Percentiles rank a stretch among this genome's conserved stretches.
phyloP scores from a whole-genome alignment of 2,329 filamentous ascomycete species.

The Juglanconis juglandina region DNA sequence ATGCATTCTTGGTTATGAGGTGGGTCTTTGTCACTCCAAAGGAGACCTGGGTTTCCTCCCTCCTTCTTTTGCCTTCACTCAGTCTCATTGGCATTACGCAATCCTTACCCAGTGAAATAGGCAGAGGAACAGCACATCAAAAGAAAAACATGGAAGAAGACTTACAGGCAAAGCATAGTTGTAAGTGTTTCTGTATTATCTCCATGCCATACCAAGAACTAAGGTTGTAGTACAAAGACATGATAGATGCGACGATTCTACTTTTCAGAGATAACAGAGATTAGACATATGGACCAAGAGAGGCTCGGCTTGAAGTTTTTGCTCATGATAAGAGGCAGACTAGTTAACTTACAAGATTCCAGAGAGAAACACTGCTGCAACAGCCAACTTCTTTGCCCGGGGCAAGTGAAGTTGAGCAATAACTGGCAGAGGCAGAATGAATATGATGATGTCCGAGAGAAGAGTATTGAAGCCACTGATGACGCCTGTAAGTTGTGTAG shows the following conservation, averaged over 20 bases:
- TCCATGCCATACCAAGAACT: not conserved
- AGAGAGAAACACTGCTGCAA: not conserved
- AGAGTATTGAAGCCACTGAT: not conserved
- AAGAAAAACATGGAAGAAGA: too few relatives aligned
- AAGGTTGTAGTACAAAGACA: not conserved
- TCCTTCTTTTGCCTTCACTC: too few relatives aligned
- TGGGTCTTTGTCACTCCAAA: not conserved
- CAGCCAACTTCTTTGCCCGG: not conserved
- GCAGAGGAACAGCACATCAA: too few relatives aligned
- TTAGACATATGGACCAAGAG: not conserved
- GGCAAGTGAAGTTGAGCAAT: not conserved
- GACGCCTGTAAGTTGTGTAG: not conserved
- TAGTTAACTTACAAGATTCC: not conserved
- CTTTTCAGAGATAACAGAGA: not conserved
- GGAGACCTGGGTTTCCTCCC: too few relatives aligned
- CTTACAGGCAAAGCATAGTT: not conserved
- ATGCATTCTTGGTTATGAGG: not conserved
- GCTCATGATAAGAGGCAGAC: not conserved
- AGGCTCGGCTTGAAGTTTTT: not conserved
- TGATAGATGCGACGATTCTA: not conserved
- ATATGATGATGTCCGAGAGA: not conserved
- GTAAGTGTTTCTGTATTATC: not conserved
- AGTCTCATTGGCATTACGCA: not conserved
- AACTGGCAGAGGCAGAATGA: not conserved
- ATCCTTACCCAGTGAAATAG: not conserved